Percentiles rank a stretch among this genome's conserved stretches.
These are phyloP conservation scores for Eleusine indica DNA, from an alignment of 176 grass and related monocot genomes.

Conservation along the genomic window DNA sequence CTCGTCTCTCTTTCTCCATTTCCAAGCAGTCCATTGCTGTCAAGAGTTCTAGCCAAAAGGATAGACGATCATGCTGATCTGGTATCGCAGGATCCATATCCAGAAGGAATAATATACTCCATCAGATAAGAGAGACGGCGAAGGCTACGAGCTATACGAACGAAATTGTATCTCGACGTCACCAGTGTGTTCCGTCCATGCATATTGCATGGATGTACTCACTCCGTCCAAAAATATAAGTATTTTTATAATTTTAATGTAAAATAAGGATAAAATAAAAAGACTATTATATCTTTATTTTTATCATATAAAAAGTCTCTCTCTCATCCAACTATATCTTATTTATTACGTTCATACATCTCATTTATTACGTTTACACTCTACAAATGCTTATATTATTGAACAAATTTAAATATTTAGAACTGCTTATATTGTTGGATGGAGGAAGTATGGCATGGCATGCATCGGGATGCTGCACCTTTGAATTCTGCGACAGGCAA, in stretches of 20 bases:
- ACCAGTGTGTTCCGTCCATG: not conserved
- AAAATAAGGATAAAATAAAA: too few species aligned
- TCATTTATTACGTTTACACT: too few species aligned
- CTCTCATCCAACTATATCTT: too few species aligned
- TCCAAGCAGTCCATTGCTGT: not conserved
- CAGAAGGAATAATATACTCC: not conserved
- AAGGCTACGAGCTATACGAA: not conserved
- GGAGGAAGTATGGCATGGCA: too few species aligned
- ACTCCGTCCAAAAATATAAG: too few species aligned
- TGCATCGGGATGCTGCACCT: constrained; percentile 13
- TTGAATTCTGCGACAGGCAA: constrained; percentile 6
- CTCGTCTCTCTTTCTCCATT: not conserved
- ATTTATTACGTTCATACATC: too few species aligned
- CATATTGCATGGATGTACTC: not conserved
- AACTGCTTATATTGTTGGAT: too few species aligned
- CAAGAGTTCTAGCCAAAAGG: not conserved
- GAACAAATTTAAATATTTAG: too few species aligned
- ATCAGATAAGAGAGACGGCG: not conserved
- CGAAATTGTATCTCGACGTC: not conserved
- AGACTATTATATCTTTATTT: too few species aligned
- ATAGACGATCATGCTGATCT: not conserved
- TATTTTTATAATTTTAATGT: too few species aligned
- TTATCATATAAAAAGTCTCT: too few species aligned
- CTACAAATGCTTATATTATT: too few species aligned
- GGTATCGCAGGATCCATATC: not conserved